A percentile compares a stretch with the other conserved stretches of the same genome.
Evolutionary conservation across 116 monocot genomes (phyloP).

Genomic region (Dioscorea cayenensis): DNA sequence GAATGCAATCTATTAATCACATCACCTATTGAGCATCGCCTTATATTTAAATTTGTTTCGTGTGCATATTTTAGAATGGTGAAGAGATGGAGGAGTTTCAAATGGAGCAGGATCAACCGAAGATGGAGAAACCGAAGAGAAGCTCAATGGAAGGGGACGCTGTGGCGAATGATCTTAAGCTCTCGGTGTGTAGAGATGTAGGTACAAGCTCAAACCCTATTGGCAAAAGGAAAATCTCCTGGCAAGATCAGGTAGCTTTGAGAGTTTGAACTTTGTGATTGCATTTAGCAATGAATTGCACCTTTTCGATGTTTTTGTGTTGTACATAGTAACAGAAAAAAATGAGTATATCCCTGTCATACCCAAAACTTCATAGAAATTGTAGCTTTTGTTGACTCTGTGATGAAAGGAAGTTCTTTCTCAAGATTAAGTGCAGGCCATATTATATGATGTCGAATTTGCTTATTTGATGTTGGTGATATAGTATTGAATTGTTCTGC

Average conservation of each 20-base stretch:
- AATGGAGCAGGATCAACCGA: conserved; percentile 21
- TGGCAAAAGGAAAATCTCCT: conserved; percentile 72
- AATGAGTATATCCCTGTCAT: not conserved
- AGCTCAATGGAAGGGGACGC: conserved; percentile 27
- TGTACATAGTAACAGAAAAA: not conserved
- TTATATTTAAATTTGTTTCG: not conserved
- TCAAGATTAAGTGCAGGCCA: too few species aligned
- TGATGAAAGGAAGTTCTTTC: too few species aligned
- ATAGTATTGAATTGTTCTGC: too few species aligned
- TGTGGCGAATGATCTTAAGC: conserved; percentile 26
- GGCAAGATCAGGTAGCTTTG: conserved; percentile 76
- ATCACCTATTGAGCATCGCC: not conserved
- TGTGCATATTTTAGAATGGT: conserved; percentile 28
- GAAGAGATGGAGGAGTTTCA: conserved; percentile 42
- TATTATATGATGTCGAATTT: too few species aligned
- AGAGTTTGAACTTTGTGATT: conserved; percentile 31
- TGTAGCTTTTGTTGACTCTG: not conserved
- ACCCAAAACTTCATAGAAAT: not conserved
- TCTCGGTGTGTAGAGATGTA: conserved; percentile 34
- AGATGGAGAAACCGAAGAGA: conserved; percentile 17
- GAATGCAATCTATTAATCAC: not conserved
- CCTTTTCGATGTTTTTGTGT: not conserved
- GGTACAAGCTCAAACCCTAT: conserved; percentile 19
- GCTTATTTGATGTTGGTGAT: too few species aligned
- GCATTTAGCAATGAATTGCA: not conserved